These are phyloP conservation scores for Acanthamoeba triangularis DNA, from an alignment of 208 protist genomes.

Conservation along the genomic window DNA sequence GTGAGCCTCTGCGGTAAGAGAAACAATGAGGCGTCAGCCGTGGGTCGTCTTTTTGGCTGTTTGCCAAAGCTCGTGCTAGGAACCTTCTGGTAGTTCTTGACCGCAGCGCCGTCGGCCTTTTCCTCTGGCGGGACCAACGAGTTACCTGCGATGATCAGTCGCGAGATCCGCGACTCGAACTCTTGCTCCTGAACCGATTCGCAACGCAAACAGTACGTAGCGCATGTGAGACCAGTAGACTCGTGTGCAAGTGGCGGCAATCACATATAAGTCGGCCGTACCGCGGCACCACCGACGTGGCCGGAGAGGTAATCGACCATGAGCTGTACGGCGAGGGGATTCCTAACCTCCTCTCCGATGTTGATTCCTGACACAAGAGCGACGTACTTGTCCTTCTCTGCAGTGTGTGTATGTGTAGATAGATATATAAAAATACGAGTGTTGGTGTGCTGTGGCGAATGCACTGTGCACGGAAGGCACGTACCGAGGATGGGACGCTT, in stretches of 20 bases:
- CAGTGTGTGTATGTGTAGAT: background rate
- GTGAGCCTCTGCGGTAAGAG: background rate
- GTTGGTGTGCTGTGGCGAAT: background rate
- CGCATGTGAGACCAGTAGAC: background rate
- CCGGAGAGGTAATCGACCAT: slow-evolving; percentile 79
- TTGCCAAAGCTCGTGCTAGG: background rate
- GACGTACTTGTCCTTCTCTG: slow-evolving; percentile 78
- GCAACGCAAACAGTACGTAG: background rate
- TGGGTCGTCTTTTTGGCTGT: background rate
- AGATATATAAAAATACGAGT: background rate
- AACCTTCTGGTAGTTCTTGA: slow-evolving; percentile 67
- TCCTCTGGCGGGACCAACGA: slow-evolving; percentile 79
- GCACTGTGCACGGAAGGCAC: background rate
- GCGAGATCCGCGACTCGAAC: slow-evolving; percentile 68
- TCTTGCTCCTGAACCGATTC: slow-evolving; percentile 67
- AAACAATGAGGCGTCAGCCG: background rate
- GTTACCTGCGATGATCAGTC: slow-evolving; percentile 83
- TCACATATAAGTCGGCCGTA: background rate
- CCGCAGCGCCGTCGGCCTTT: slow-evolving; percentile 3
- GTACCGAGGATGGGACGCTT: slow-evolving; percentile 12
- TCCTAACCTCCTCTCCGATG: slow-evolving; percentile 74
- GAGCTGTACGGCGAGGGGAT: slow-evolving; percentile 65
- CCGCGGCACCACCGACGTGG: slow-evolving; percentile 49
- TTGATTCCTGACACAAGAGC: slow-evolving; percentile 72
- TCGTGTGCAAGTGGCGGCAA: too few relatives aligned